Evolutionary conservation across 371 early-diverging fungal species (phyloP), one percentile per base, ranked within the genome.

Genomic region (Lichtheimia ramosa): DNA sequence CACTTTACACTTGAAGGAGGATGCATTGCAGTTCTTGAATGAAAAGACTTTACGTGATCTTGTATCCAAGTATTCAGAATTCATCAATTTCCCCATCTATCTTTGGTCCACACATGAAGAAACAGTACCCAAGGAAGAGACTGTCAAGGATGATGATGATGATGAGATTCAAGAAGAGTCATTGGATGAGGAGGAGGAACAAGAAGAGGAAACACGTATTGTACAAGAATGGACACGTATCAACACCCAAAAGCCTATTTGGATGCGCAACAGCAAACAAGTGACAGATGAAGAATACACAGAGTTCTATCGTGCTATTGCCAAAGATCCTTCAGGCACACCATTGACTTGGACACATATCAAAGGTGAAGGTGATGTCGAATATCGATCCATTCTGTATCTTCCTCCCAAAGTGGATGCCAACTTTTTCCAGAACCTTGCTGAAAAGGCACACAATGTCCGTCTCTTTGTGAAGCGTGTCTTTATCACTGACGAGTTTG

Each of bases 391-490:
- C 8, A 81, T 98, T 48, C 69, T 99, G 43, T 99, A 90, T 71
- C 78, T 96, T 53, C 97, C 96, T 23, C 65, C 75, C 58, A 73
- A 75, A 46, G 87, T 89, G 3, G 89, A 90, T 46, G 79, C 85
- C 70, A 75, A 81, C 54, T 80, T 86, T 48, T 87, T 92, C 75
- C 83, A 90, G 63, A 83, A 74, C 39, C 67, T 78, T 25, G 85
- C 91, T 42, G 71, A 80, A 41, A 68, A 57, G 48, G 69, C 69
- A 8, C 68, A 76, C 61, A 92, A 89, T 70, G 83, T 99, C 59
- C 92, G 95, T 71, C 77, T 99, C 27, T 97, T 92, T 81, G 95
- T 95, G 43, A 86, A 89, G 59, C 92, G 94, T 55, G 96, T 99
- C 7, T 97, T 97, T 74, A 95, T 99, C 65, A 95, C 95, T 13